Evolutionary conservation across 2,329 filamentous ascomycete species (phyloP).

Genomic region (Lizonia empirigonia): DNA sequence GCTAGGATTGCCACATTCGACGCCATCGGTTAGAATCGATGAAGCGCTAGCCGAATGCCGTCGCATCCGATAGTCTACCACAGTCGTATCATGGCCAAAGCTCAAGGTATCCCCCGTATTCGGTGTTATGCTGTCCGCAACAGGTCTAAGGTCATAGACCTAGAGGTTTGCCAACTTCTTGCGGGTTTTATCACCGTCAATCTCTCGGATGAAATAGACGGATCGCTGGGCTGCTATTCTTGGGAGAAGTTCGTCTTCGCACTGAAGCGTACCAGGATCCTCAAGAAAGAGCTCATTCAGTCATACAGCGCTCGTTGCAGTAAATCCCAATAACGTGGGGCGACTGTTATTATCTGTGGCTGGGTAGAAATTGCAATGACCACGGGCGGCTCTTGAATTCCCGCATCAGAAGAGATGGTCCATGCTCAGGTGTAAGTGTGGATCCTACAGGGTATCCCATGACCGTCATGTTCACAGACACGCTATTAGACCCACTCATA

Average conservation of each 20-base stretch:
- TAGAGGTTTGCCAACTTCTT: background rate
- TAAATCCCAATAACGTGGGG: background rate
- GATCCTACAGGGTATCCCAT: background rate
- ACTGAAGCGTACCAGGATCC: background rate
- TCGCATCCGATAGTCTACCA: background rate
- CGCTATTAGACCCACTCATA: background rate
- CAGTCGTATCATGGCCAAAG: conserved; percentile 7
- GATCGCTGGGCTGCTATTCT: too few relatives aligned
- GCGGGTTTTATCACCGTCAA: background rate
- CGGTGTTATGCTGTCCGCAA: background rate
- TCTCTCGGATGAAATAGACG: background rate
- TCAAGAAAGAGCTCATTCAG: background rate
- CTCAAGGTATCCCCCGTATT: background rate
- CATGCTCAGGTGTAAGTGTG: background rate
- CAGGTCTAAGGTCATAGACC: background rate
- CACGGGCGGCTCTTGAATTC: too few relatives aligned
- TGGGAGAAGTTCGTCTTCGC: background rate
- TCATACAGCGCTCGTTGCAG: background rate
- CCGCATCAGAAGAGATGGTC: background rate
- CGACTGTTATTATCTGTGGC: background rate
- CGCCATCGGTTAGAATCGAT: background rate
- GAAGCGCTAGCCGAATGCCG: background rate
- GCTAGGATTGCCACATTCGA: background rate
- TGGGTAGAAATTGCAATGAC: background rate
- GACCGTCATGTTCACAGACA: background rate